Conservation (phyloP, 2,329 filamentous ascomycete species). For the Zasmidium citrigriseum region DNA sequence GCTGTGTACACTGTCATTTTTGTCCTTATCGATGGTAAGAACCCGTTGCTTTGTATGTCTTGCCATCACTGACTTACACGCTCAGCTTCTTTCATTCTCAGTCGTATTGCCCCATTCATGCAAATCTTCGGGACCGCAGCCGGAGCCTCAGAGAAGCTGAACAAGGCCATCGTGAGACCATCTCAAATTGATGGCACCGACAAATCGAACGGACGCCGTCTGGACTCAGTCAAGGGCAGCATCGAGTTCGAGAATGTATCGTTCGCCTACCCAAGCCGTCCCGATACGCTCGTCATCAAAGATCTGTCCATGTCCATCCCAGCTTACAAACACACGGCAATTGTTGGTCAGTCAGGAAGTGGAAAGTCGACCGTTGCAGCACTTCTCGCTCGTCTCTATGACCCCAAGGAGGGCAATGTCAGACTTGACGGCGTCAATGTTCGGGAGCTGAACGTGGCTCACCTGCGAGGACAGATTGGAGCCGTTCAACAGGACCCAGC, state of each 20-base stretch:
- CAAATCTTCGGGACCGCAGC: conserved; percentile 53
- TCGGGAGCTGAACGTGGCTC: conserved; percentile 32
- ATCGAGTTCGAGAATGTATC: conserved; percentile 42
- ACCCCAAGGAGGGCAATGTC: conserved; percentile 36
- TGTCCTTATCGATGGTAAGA: conserved; percentile 51
- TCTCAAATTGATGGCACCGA: conserved; percentile 42
- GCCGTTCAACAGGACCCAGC: conserved; percentile 55
- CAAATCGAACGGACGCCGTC: conserved; percentile 14
- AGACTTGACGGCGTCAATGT: conserved; percentile 42
- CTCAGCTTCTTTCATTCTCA: conserved; percentile 46
- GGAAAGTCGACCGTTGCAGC: conserved; percentile 45
- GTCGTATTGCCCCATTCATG: conserved; percentile 49
- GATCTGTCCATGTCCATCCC: conserved; percentile 39
- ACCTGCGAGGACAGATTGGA: conserved; percentile 38
- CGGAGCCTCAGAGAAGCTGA: conserved; percentile 60
- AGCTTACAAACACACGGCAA: conserved; percentile 40
- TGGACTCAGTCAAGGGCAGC: conserved; percentile 8
- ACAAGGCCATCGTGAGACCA: conserved; percentile 56
- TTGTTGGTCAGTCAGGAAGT: conserved; percentile 45
- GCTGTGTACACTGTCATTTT: conserved; percentile 59
- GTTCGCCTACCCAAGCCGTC: conserved; percentile 45
- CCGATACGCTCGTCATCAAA: conserved; percentile 41
- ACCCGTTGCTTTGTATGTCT: neutral
- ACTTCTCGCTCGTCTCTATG: conserved; percentile 40
- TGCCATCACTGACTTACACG: neutral